Evolutionary conservation across 2,329 filamentous ascomycete species (phyloP).

Genomic region (Gliomastix tumulicola): DNA sequence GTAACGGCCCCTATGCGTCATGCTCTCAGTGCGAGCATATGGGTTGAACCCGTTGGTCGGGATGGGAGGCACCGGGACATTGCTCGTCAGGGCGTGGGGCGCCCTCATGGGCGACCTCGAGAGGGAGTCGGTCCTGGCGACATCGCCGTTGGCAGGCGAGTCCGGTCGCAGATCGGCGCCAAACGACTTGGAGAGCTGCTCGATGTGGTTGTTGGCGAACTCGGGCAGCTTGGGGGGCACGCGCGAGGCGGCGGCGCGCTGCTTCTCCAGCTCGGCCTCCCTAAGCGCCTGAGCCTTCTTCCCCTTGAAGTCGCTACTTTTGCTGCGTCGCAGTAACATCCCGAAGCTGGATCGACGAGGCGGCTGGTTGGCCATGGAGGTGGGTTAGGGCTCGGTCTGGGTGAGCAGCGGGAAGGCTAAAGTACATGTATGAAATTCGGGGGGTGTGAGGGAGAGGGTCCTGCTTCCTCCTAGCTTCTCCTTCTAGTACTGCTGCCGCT

Average conservation of each 20-base stretch:
- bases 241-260: conserved; percentile 39
- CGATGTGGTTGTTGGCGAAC: conserved; percentile 38
- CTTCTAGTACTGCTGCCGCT: too few species aligned
- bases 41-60: conserved; percentile 63
- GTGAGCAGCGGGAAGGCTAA: too few species aligned
- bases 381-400: conserved; percentile 16
- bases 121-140: conserved; percentile 21
- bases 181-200: conserved; percentile 37
- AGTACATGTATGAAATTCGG: too few species aligned
- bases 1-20: conserved; percentile 92
- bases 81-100: conserved; percentile 31
- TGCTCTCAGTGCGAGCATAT: conserved; percentile 82
- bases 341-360: conserved; percentile 38
- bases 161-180: conserved; percentile 54
- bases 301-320: conserved; percentile 58
- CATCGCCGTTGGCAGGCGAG: conserved; percentile 28
- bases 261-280: conserved; percentile 43
- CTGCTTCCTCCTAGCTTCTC: too few species aligned
- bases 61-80: conserved; percentile 48
- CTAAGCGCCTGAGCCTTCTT: conserved; percentile 51
- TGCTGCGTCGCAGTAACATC: conserved; percentile 60
- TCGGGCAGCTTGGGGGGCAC: conserved; percentile 44
- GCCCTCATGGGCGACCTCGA: conserved; percentile 1
- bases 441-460: too few species aligned
- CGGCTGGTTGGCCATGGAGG: conserved; percentile 6